Conservation (phyloP, 2,329 filamentous ascomycete species). For the Epichloe brachyelytri region DNA sequence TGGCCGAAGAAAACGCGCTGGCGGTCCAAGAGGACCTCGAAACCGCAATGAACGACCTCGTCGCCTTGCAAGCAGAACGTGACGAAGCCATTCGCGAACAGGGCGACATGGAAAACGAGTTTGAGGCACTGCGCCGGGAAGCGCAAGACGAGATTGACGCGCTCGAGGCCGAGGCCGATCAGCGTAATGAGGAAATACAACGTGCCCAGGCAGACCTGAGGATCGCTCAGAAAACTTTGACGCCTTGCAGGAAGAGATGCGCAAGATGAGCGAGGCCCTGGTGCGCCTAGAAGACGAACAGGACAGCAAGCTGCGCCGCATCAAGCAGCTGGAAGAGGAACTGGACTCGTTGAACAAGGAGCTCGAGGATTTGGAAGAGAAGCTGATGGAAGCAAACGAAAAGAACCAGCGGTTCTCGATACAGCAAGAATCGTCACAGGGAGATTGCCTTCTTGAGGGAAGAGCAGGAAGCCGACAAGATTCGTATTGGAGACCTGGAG, state of each 20-base stretch:
- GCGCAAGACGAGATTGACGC: slow-evolving; percentile 54
- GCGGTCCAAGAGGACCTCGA: slow-evolving; percentile 73
- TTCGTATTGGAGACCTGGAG: slow-evolving; percentile 90
- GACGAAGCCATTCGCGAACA: slow-evolving; percentile 68
- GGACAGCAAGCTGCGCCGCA: slow-evolving; percentile 61
- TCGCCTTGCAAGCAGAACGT: slow-evolving; percentile 67
- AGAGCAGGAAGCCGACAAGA: slow-evolving; percentile 95
- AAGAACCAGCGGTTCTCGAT: slow-evolving; percentile 82
- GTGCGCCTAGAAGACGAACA: slow-evolving; percentile 84
- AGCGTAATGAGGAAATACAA: slow-evolving; percentile 57
- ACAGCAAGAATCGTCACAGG: slow-evolving; percentile 79
- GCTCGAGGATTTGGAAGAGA: slow-evolving; percentile 72
- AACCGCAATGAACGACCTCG: slow-evolving; percentile 64
- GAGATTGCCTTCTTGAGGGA: slow-evolving; percentile 93
- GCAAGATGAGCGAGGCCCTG: slow-evolving; percentile 75
- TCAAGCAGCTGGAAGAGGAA: slow-evolving; percentile 73
- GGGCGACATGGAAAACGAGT: slow-evolving; percentile 44
- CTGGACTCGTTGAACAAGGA: slow-evolving; percentile 75
- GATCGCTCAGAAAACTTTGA: slow-evolving; percentile 77
- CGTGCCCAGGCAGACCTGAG: slow-evolving; percentile 58
- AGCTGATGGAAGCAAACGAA: slow-evolving; percentile 69
- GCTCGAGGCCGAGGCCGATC: slow-evolving; percentile 59
- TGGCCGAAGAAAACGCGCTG: slow-evolving; percentile 43
- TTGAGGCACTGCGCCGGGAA: slow-evolving; percentile 47
- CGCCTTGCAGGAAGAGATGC: slow-evolving; percentile 88